Percentiles rank a stretch among this genome's conserved stretches.
These are phyloP conservation scores for Phytomonas sp. DNA, from an alignment of 208 protist genomes.

Conservation along the genomic window DNA sequence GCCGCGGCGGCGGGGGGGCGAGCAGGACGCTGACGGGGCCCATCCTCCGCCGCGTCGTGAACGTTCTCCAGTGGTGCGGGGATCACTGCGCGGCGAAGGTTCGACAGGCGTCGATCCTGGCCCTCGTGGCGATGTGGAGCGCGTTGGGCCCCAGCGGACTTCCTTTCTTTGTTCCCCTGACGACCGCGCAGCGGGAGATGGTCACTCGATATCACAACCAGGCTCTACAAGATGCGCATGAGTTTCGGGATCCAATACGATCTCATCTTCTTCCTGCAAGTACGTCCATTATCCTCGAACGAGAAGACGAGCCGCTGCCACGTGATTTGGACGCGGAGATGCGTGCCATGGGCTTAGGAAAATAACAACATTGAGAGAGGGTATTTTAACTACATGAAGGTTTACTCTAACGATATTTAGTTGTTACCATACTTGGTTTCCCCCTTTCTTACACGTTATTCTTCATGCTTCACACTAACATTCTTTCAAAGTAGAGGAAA, in stretches of 20 bases:
- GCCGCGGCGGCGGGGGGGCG: background rate
- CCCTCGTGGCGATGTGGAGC: conserved; percentile 14
- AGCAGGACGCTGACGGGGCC: conserved; percentile 19
- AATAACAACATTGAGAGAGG: background rate
- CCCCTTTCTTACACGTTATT: background rate
- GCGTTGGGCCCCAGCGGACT: conserved; percentile 25
- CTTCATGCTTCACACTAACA: background rate
- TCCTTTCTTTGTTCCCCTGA: conserved; percentile 36
- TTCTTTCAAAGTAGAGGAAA: conserved; percentile 2
- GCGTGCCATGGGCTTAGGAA: background rate
- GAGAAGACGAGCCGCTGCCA: background rate
- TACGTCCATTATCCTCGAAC: background rate
- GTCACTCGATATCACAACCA: conserved; percentile 44
- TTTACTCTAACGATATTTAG: background rate
- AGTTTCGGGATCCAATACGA: background rate
- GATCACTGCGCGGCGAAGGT: conserved; percentile 37
- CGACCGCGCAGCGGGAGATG: conserved; percentile 40
- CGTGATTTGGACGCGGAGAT: background rate
- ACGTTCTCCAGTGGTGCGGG: conserved; percentile 21
- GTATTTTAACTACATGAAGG: background rate
- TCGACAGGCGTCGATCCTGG: conserved; percentile 19
- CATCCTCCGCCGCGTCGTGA: conserved; percentile 28
- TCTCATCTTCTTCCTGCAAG: background rate
- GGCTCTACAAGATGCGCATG: background rate
- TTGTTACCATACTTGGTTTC: conserved; percentile 11